These are phyloP conservation scores for Diutina pseudorugosa DNA, from an alignment of 1,139 yeast species.

Conservation along the genomic window DNA sequence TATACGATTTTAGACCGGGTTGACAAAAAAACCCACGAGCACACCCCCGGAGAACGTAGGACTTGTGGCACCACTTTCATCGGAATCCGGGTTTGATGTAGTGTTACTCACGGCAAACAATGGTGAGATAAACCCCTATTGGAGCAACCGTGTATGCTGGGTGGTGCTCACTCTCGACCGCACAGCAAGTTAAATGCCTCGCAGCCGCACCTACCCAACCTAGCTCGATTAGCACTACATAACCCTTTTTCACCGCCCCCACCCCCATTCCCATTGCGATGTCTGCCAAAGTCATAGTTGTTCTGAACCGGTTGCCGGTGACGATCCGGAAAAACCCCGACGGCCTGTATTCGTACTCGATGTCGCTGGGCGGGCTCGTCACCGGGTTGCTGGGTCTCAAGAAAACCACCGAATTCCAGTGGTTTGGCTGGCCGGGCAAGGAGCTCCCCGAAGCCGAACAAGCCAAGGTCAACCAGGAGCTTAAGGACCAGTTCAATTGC, in stretches of 20 bases:
- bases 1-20: not conserved
- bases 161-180: not conserved
- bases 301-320: slow-evolving; percentile 90
- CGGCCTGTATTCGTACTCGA: slow-evolving; percentile 52
- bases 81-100: too few relatives aligned
- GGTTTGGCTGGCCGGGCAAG: slow-evolving; percentile 96
- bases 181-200: not conserved
- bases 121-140: too few relatives aligned
- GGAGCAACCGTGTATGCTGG: not conserved
- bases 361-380: slow-evolving; percentile 96
- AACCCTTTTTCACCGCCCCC: not conserved
- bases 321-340: slow-evolving; percentile 58
- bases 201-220: not conserved
- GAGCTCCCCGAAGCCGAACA: slow-evolving; percentile 76
- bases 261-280: not conserved
- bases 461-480: slow-evolving; percentile 52
- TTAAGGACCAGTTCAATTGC: slow-evolving; percentile 71
- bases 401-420: slow-evolving; percentile 75
- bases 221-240: not conserved
- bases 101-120: too few relatives aligned
- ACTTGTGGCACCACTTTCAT: too few relatives aligned
- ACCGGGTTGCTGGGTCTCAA: slow-evolving; percentile 91
- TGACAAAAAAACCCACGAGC: too few relatives aligned
- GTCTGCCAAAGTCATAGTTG: slow-evolving; percentile 62
- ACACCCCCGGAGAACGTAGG: too few relatives aligned